Evolutionary conservation across 2,329 filamentous ascomycete genomes (phyloP).

Genomic region (Leptodontidium sp.): DNA sequence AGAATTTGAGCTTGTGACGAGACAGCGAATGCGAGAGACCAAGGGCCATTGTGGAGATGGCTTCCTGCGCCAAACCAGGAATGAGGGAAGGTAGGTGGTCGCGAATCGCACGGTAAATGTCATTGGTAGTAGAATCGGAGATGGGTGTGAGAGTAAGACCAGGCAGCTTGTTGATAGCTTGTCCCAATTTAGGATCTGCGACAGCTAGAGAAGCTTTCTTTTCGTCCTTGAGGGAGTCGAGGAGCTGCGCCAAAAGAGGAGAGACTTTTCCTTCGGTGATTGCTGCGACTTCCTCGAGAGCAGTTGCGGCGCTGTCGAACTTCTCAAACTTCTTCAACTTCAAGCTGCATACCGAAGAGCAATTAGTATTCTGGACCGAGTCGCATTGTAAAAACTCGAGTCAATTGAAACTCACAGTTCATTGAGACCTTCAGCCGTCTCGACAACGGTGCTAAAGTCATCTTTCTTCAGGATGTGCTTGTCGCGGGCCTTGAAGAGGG

Average conservation of each 20-base stretch:
- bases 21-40: constrained; percentile 97
- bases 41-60: constrained; percentile 92
- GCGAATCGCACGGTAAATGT: constrained; percentile 94
- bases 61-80: constrained; percentile 83
- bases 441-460: constrained; percentile 77
- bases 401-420: constrained; percentile 71
- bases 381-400: constrained; percentile 21
- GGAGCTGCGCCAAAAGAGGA: constrained; percentile 80
- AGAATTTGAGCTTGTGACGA: constrained; percentile 98
- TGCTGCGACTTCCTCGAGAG: constrained; percentile 88
- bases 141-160: constrained; percentile 85
- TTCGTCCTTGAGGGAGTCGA: constrained; percentile 93
- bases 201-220: constrained; percentile 96
- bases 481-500: constrained; percentile 97
- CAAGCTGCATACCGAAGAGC: constrained; percentile 60
- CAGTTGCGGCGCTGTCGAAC: constrained; percentile 91
- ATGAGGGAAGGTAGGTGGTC: constrained; percentile 90
- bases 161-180: constrained; percentile 90
- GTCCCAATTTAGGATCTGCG: constrained; percentile 90
- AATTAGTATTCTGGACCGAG: constrained; percentile 35
- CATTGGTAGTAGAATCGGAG: constrained; percentile 81
- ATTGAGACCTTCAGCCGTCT: constrained; percentile 83
- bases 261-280: constrained; percentile 96
- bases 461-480: constrained; percentile 96
- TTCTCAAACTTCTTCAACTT: constrained; percentile 98